These are phyloP conservation scores for Microdochium bolleyi DNA, from an alignment of 2,329 filamentous ascomycete genomes.

Conservation along the genomic window DNA sequence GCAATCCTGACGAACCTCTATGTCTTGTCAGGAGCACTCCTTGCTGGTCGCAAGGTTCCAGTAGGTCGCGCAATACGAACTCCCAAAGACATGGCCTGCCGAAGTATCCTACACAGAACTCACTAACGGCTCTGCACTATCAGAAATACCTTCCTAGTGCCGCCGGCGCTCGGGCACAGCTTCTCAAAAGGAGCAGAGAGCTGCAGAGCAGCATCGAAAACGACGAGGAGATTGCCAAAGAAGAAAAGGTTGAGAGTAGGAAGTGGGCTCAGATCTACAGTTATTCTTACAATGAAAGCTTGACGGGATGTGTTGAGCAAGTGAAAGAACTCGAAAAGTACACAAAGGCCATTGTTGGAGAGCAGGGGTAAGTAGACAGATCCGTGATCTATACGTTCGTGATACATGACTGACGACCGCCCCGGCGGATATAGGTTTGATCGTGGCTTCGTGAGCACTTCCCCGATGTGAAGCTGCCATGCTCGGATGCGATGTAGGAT, in stretches of 20 bases:
- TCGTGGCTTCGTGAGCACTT: constrained; percentile 11
- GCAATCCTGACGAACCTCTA: constrained; percentile 50
- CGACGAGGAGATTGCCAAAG: constrained; percentile 11
- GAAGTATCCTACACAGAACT: neutral
- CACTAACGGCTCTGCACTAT: neutral
- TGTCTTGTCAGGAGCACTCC: constrained; percentile 46
- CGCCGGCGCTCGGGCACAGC: constrained; percentile 40
- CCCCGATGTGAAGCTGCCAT: neutral
- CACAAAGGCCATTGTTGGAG: constrained; percentile 50
- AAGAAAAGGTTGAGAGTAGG: constrained; percentile 24
- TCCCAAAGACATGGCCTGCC: no score
- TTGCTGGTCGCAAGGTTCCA: constrained; percentile 39
- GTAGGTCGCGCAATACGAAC: no score
- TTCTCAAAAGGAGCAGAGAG: constrained; percentile 41
- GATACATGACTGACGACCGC: neutral
- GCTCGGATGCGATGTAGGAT: no score
- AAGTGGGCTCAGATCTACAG: constrained; percentile 51
- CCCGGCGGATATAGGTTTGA: constrained; percentile 21
- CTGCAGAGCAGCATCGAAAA: constrained; percentile 30
- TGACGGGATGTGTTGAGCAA: constrained; percentile 46
- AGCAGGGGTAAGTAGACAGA: constrained; percentile 31
- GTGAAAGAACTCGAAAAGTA: constrained; percentile 45
- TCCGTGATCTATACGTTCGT: neutral
- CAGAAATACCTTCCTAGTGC: constrained; percentile 48
- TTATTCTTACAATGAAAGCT: constrained; percentile 43